These are phyloP conservation scores for Fistulinella cinereoalba DNA, from an alignment of 1,284 basidiomycete genomes.

Conservation along the genomic window DNA sequence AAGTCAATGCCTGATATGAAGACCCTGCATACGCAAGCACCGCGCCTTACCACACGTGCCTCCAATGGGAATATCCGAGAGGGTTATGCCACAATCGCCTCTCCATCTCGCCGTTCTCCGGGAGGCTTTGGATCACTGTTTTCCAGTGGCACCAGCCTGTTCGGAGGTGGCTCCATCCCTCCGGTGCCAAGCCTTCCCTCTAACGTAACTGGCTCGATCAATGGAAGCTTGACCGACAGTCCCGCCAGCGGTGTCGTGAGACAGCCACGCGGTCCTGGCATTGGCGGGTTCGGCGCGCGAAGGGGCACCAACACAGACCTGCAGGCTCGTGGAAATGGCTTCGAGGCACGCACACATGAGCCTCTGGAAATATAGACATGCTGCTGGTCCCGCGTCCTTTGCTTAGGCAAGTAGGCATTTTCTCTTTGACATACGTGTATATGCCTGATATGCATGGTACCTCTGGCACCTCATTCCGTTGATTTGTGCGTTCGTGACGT, in stretches of 20 bases:
- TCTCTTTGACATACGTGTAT: constrained; percentile 15
- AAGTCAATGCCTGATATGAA: constrained; percentile 97
- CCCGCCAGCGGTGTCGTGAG: constrained; percentile 62
- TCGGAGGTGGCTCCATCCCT: constrained; percentile 49
- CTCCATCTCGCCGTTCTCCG: constrained; percentile 72
- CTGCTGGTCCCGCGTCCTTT: not conserved
- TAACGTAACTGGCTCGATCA: constrained; percentile 47
- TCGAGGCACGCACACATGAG: constrained; percentile 80
- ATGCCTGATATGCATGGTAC: constrained; percentile 25
- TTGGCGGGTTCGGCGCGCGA: constrained; percentile 64
- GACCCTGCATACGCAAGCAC: constrained; percentile 75
- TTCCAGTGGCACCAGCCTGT: constrained; percentile 33
- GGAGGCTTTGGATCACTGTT: constrained; percentile 69
- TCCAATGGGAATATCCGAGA: constrained; percentile 91
- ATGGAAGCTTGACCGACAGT: constrained; percentile 39
- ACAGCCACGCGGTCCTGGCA: constrained; percentile 76
- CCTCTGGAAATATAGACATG: constrained; percentile 68
- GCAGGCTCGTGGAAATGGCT: constrained; percentile 55
- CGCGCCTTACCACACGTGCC: constrained; percentile 77
- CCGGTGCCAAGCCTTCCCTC: constrained; percentile 76
- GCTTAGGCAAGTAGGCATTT: constrained; percentile 23
- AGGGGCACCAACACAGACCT: constrained; percentile 54
- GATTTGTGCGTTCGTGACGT: constrained; percentile 15
- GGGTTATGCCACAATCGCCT: constrained; percentile 85
- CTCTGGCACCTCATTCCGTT: too few species aligned